These are phyloP conservation scores for Candida pseudoviswanathii DNA, from an alignment of 1,139 yeast species.

Conservation along the genomic window DNA sequence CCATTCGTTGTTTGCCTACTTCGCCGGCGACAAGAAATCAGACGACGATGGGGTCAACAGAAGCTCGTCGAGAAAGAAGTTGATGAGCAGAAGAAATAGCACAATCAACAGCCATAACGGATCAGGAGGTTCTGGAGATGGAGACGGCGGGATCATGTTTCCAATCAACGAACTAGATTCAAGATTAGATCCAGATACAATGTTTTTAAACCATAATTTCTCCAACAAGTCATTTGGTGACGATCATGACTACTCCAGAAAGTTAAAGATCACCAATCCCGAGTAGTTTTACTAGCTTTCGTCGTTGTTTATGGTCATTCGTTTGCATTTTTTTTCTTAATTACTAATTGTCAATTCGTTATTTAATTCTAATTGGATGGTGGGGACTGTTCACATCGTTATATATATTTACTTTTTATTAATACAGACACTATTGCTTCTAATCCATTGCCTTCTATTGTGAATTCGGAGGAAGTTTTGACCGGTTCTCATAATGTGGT, in stretches of 20 bases:
- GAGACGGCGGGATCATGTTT: constrained; percentile 24
- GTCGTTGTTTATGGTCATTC: neutral
- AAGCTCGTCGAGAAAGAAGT: constrained; percentile 36
- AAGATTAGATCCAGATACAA: constrained; percentile 65
- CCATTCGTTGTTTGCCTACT: constrained; percentile 36
- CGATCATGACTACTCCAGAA: constrained; percentile 71
- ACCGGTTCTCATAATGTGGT: constrained; percentile 56
- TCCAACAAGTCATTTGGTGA: constrained; percentile 71
- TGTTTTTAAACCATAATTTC: constrained; percentile 59
- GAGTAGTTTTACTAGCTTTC: constrained; percentile 19
- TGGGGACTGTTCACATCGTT: neutral
- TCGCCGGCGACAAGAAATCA: constrained; percentile 25
- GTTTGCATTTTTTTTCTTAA: constrained; percentile 1
- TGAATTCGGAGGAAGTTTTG: constrained; percentile 10
- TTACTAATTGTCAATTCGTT: neutral
- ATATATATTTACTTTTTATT: neutral
- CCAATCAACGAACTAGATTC: constrained; percentile 64
- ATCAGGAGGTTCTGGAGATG: neutral
- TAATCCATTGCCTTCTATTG: neutral
- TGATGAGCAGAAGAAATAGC: constrained; percentile 19
- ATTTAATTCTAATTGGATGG: neutral
- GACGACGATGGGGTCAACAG: constrained; percentile 29
- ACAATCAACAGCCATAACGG: constrained; percentile 5
- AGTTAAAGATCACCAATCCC: constrained; percentile 72
- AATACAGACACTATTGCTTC: neutral